Base-by-base conservation (phyloP, 2,329 filamentous ascomycete genomes). In the Penicillium brasilianum region DNA sequence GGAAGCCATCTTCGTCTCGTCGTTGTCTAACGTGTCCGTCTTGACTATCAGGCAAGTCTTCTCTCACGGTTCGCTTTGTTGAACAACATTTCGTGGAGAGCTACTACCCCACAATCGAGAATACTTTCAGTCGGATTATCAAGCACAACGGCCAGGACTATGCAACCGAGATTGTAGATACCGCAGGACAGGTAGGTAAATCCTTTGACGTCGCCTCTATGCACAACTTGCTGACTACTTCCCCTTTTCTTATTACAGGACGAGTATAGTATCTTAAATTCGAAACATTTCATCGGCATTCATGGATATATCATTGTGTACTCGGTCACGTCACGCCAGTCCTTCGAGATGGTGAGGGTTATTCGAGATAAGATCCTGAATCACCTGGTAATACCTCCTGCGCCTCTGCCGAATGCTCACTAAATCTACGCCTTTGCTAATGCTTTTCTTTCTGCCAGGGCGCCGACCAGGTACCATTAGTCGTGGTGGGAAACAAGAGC, bases 301-400 rank as follows among this genome's bases (percentile, higher is more conserved):
- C 95, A 99, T 82, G 95, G 95, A 59, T 99, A 98, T 79, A 93
- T 99, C 86, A 90, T 99, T 62, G 94, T 97, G 52, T 99, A 99
- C 80, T 97, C 93, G n/a, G 93, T 99, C 53, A 91, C 91, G 22
- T 97, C 92, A 51, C 88, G 92, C 73, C 91, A 95, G 71, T 96
- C 93, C 10, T 98, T 97, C 74, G 95, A 99, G 77, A 99, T 98
- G 94, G 90, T 97, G 54, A 88, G 91, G 72, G 92, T 97, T 62
- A 97, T 99, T 68, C 86, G 93, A 28, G 94, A 98, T 77, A 99
- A 98, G 85, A 97, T 99, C 65, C 83, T 99, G 60, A 97, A 97
- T 77, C 94, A 98, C 76, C 82, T 98, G 66, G 94, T 97, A 82
- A 74, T 39, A 88, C 48, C 34, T 22, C 55, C 39, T 57, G 48